Percentiles rank a stretch among this genome's conserved stretches.
These are phyloP conservation scores for Jatropha podagrica DNA, from an alignment of 441 rosid genomes.

Conservation along the genomic window DNA sequence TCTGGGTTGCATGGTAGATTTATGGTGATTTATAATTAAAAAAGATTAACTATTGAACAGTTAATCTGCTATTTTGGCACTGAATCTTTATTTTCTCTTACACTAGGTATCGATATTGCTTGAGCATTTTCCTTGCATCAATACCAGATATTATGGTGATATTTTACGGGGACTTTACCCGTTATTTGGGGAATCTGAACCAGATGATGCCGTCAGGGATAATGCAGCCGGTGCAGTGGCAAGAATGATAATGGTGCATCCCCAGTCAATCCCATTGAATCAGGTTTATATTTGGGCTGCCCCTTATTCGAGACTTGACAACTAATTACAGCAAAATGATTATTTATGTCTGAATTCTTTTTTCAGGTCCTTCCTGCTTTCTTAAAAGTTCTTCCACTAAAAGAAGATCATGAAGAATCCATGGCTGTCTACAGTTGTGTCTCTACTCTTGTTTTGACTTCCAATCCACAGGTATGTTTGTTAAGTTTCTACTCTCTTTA, in stretches of 20 bases:
- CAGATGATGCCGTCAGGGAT: slow-evolving; percentile 93
- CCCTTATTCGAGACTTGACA: slow-evolving; percentile 2
- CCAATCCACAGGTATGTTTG: slow-evolving; percentile 72
- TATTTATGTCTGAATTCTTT: slow-evolving; percentile 18
- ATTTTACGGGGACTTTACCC: slow-evolving; percentile 73
- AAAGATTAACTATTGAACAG: slow-evolving; percentile 9
- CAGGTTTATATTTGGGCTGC: slow-evolving; percentile 50
- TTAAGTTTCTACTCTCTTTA: background rate
- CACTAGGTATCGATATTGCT: background rate
- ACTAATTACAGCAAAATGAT: background rate
- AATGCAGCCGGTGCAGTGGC: slow-evolving; percentile 99
- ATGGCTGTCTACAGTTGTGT: slow-evolving; percentile 85
- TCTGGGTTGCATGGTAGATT: slow-evolving; percentile 11
- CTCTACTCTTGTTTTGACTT: slow-evolving; percentile 74
- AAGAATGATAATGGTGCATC: slow-evolving; percentile 94
- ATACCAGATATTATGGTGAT: slow-evolving; percentile 73
- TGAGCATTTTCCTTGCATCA: slow-evolving; percentile 45
- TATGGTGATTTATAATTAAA: background rate
- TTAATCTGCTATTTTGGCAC: background rate
- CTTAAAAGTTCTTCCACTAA: slow-evolving; percentile 85
- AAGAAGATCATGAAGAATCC: slow-evolving; percentile 98
- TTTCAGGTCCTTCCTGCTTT: slow-evolving; percentile 91
- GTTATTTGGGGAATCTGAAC: slow-evolving; percentile 91
- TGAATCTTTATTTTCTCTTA: slow-evolving; percentile 2
- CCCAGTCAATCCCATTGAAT: slow-evolving; percentile 82